Conservation (phyloP, 192 early-diverging fungal species). For the Spinellus fusiger region DNA sequence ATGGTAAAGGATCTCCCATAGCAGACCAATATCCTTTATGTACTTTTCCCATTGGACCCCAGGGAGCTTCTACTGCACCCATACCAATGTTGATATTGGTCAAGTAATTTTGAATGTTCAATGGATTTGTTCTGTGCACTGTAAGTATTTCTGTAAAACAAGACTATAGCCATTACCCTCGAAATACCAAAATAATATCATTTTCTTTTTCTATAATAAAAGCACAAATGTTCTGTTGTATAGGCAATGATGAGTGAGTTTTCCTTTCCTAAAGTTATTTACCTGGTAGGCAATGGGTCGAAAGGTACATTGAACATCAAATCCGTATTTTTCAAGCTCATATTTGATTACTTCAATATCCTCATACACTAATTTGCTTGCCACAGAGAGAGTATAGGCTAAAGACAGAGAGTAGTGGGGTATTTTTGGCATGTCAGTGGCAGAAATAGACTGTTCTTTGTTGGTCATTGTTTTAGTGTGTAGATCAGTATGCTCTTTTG, state of each 20-base stretch:
- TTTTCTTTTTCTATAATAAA: slow-evolving; percentile 49
- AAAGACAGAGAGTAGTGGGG: slow-evolving; percentile 41
- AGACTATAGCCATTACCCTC: slow-evolving; percentile 20
- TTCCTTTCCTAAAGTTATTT: not conserved
- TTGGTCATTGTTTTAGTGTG: not conserved
- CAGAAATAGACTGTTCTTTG: not conserved
- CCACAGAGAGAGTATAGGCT: slow-evolving; percentile 44
- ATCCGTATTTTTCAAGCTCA: slow-evolving; percentile 43
- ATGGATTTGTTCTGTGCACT: slow-evolving; percentile 36
- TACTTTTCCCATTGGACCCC: slow-evolving; percentile 35
- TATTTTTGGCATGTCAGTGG: slow-evolving; percentile 6
- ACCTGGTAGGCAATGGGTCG: slow-evolving; percentile 47
- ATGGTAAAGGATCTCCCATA: slow-evolving; percentile 30
- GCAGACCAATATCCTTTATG: slow-evolving; percentile 52
- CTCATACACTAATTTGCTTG: slow-evolving; percentile 45
- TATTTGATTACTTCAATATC: slow-evolving; percentile 45
- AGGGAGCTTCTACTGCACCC: slow-evolving; percentile 11
- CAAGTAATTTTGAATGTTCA: slow-evolving; percentile 51
- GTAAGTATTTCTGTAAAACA: not conserved
- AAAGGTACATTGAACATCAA: slow-evolving; percentile 44
- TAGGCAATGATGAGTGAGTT: not conserved
- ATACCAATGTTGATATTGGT: slow-evolving; percentile 37
- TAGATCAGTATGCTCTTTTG: slow-evolving; percentile 3
- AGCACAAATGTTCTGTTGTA: slow-evolving; percentile 40
- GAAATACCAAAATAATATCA: slow-evolving; percentile 49